phyloP scores from a whole-genome alignment of 1,139 yeast species.

The Debaryomyces subglobosus region DNA sequence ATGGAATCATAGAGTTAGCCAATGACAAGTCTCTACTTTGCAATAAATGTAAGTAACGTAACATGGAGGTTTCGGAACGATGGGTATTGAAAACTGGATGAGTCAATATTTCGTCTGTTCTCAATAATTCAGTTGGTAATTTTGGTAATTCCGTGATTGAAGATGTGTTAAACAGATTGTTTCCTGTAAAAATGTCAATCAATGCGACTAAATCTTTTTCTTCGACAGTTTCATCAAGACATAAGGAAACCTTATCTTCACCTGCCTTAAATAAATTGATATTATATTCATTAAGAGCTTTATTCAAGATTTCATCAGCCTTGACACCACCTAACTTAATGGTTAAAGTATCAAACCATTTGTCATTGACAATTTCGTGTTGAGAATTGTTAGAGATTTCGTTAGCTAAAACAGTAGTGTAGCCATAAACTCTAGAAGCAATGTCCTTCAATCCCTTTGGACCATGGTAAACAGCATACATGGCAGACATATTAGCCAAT shows the following conservation, averaged over 20 bases:
- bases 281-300: conserved; percentile 62
- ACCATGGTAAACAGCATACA: conserved; percentile 96
- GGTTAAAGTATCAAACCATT: conserved; percentile 89
- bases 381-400: conserved; percentile 44
- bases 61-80: conserved; percentile 93
- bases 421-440: conserved; percentile 76
- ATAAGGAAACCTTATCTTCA: conserved; percentile 64
- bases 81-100: conserved; percentile 83
- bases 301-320: conserved; percentile 57
- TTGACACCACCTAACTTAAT: conserved; percentile 53
- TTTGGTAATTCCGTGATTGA: conserved; percentile 45
- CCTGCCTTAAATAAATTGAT: conserved; percentile 78
- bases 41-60: conserved; percentile 82
- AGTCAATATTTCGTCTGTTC: conserved; percentile 66
- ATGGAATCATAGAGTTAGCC: conserved; percentile 95
- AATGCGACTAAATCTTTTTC: conserved; percentile 61
- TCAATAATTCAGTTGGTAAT: conserved; percentile 55
- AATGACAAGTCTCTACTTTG: conserved; percentile 90
- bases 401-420: conserved; percentile 71
- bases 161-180: conserved; percentile 17
- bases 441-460: conserved; percentile 84
- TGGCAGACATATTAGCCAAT: conserved; percentile 92
- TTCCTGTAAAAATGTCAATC: conserved; percentile 58
- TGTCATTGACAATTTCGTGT: conserved; percentile 57
- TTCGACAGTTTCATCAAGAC: conserved; percentile 86